Base-by-base conservation (phyloP, 2,329 filamentous ascomycete species). In the Dothideomycetidae sp. region DNA sequence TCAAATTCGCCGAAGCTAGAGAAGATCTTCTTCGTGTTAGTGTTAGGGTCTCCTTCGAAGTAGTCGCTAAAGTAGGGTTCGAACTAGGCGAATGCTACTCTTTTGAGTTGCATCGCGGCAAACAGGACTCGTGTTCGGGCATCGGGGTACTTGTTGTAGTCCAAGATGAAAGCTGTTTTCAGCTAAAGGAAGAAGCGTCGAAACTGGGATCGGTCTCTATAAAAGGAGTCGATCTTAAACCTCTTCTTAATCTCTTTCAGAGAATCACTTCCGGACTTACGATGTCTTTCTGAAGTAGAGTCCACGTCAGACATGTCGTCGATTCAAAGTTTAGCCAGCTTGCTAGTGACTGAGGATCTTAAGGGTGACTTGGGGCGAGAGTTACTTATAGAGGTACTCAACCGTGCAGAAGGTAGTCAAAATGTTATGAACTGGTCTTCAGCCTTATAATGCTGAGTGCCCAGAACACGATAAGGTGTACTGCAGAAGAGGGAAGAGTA, bases 381-480 rank as follows among this genome's bases (percentile, higher is more conserved):
- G 32, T 35, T 21, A 35, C 32, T 35, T 35, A 35, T 35, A 9
- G 9, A 35, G 10, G 14, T 35, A 21, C 32, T 35, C 21, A 23
- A 33, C 32, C 28, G 28, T 35, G 28, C 17, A 23, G 28, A 35
- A 21, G 15, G 32, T 35, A 35, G 18, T 35, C 28, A 35, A 35
- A 35, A 35, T 35, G 14, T 35, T 35, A 35, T 35, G 28, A 35
- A 35, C 32, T 35, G n/a, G 14, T 23, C 15, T 35, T 23, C 21
- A 31, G 13, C 26, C 26, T 7, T 29, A 7, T 13, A 13, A 29
- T 31, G 29, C n/a, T n/a, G n/a, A n/a, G n/a, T n/a, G n/a, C n/a
- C n/a, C n/a, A n/a, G n/a, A n/a, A n/a, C n/a, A n/a, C n/a, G n/a
- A n/a, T n/a, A n/a, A n/a, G n/a, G n/a, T n/a, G n/a, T n/a, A n/a